Percentiles rank a stretch among this genome's conserved stretches.
Evolutionary conservation across 768 basidiomycete species (phyloP).

Genomic region (Tylopilus balloui): DNA sequence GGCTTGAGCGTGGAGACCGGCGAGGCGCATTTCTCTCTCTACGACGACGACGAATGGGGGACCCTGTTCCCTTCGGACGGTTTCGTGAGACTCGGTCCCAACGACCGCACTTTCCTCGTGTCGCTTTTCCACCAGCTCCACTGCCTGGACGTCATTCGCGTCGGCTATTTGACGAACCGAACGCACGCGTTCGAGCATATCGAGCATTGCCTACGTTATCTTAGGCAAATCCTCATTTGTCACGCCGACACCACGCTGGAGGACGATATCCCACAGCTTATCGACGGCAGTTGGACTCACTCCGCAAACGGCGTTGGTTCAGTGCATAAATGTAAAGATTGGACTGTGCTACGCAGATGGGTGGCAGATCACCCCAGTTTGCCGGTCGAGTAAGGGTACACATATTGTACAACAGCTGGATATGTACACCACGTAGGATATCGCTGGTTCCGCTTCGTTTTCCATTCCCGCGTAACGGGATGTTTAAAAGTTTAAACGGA

Average conservation of each 20-base stretch:
- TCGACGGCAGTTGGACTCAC: conserved; percentile 24
- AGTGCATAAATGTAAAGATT: conserved; percentile 33
- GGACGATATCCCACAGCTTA: conserved; percentile 27
- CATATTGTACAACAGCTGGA: not conserved
- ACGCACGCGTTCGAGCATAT: conserved; percentile 29
- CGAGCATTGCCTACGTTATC: conserved; percentile 38
- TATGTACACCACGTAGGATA: not conserved
- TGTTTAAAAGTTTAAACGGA: not conserved
- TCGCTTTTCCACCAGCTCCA: conserved; percentile 49
- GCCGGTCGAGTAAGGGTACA: conserved; percentile 15
- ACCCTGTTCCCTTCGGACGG: conserved; percentile 32
- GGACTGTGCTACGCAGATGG: conserved; percentile 29
- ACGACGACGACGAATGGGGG: conserved; percentile 35
- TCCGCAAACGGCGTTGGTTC: conserved; percentile 29
- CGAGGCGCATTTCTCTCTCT: conserved; percentile 27
- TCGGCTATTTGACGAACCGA: conserved; percentile 23
- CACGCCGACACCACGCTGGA: conserved; percentile 38
- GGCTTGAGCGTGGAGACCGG: conserved; percentile 27
- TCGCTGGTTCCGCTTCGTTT: not conserved
- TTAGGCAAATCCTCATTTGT: conserved; percentile 37
- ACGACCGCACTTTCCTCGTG: conserved; percentile 31
- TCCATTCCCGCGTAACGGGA: not conserved
- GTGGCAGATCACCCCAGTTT: conserved; percentile 28
- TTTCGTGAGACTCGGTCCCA: conserved; percentile 33
- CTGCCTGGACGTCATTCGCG: conserved; percentile 39